Base-by-base conservation (phyloP, 352 stramenopile genomes). In the Plasmopara viticola region DNA sequence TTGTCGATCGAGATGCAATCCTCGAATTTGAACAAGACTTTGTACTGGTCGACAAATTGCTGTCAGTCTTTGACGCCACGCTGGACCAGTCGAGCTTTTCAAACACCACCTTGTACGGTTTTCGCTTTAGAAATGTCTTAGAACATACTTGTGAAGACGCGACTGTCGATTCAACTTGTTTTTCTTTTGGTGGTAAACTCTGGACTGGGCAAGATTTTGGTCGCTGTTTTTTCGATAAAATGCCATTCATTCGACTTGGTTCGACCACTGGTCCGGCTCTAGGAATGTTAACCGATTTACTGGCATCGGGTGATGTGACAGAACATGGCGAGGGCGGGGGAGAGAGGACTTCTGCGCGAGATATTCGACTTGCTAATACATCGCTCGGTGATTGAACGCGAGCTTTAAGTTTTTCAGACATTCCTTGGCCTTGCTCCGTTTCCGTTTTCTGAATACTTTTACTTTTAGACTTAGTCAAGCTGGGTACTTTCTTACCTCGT, bases 41-140 rank as follows among this genome's bases (percentile, higher is more conserved):
- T 10, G 14, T 54, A 13, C 5, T 52, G 29, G 51, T 53, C 10
- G 57, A 47, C 48, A 64, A 72, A 33, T 72, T 77, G 29, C 74
- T 83, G 43, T 83, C 69, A 0, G 74, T 87, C 58, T 84, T 83
- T 13, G 77, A 64, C 2, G 50, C n/a, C 38, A 87, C 70, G 4
- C 53, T 56, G 0, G 74, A 83, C 77, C 74, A 87, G 44, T 87
- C 68, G 5, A 86, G 48, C 35, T 79, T 80, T 37, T 68, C 59
- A 35, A 87, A 86, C 6, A 87, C 74, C 17, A 86, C 66, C 51
- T 84, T 79, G 60, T 79, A 79, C 13, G 69, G 77, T 41, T 87
- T 87, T n/a, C 74, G 72, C 51, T 78, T 84, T 31, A 87, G 62
- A 48, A 87, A 87, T 7, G 56, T 48, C 40, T 53, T 61, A 13